Percentiles rank a stretch among this genome's conserved stretches.
phyloP scores from a whole-genome alignment of 495 filamentous ascomycete species.

The Cudoniella acicularis region DNA sequence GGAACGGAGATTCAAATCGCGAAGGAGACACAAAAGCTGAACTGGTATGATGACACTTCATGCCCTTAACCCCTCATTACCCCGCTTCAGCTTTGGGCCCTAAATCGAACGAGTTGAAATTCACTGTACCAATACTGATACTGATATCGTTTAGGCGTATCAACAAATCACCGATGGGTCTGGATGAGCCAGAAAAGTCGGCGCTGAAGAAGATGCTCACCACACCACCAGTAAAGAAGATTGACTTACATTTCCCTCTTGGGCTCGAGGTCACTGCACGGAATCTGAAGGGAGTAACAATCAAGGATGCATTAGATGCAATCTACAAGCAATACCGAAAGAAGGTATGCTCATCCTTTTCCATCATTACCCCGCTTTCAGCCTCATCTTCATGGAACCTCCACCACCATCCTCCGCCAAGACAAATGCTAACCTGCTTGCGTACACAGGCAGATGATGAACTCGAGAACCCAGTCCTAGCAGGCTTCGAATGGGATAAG shows the following conservation, averaged over 20 bases:
- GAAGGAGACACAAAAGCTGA: constrained; percentile 82
- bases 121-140: constrained; percentile 7
- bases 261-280: constrained; percentile 85
- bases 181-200: constrained; percentile 71
- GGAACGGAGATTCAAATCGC: constrained; percentile 72
- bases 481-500: constrained; percentile 93
- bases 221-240: constrained; percentile 82
- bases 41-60: constrained; percentile 65
- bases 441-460: constrained; percentile 78
- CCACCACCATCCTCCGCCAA: background rate
- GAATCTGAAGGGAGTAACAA: constrained; percentile 87
- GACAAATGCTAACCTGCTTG: constrained; percentile 7
- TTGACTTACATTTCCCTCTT: constrained; percentile 83
- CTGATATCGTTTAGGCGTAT: constrained; percentile 62
- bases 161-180: constrained; percentile 70
- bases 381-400: too few species aligned
- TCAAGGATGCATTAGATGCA: constrained; percentile 90
- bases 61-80: constrained; percentile 5
- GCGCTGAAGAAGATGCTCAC: constrained; percentile 75
- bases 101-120: background rate
- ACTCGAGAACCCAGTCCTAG: constrained; percentile 74
- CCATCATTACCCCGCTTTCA: background rate
- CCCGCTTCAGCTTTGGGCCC: background rate
- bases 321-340: constrained; percentile 95
- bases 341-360: constrained; percentile 53